Evolutionary conservation across 192 early-diverging fungal species (phyloP).

Genomic region (Dissophora ornata): DNA sequence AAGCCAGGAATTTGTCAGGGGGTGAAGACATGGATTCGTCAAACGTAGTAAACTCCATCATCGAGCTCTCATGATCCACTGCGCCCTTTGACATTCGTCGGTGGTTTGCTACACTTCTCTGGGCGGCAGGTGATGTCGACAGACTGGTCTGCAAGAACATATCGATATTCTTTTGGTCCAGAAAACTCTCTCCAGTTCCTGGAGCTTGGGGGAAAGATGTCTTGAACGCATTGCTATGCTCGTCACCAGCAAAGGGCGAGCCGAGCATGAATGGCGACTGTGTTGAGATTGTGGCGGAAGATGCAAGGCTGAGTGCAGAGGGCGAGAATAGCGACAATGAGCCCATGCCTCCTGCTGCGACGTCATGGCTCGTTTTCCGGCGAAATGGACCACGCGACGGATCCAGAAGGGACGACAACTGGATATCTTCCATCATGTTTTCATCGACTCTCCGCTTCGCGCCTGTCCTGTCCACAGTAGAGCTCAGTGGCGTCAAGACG

Average conservation of each 20-base stretch:
- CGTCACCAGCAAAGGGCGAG: constrained; percentile 35
- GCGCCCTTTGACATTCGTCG: constrained; percentile 5
- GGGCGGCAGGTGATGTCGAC: not conserved
- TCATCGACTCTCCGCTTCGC: constrained; percentile 37
- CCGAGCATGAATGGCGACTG: constrained; percentile 39
- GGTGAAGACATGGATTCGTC: constrained; percentile 43
- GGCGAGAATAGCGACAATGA: constrained; percentile 3
- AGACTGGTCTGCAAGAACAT: constrained; percentile 32
- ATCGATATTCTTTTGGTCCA: constrained; percentile 45
- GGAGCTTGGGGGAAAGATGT: constrained; percentile 22
- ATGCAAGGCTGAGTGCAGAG: not conserved
- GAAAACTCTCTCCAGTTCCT: constrained; percentile 18
- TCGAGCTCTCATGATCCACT: constrained; percentile 11
- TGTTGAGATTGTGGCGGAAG: not conserved
- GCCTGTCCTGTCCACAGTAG: constrained; percentile 23
- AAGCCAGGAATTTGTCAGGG: constrained; percentile 9
- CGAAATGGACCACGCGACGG: constrained; percentile 38
- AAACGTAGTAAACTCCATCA: constrained; percentile 49
- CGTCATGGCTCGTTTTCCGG: constrained; percentile 53
- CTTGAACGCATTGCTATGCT: constrained; percentile 11
- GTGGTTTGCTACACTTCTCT: not conserved
- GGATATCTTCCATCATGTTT: constrained; percentile 33
- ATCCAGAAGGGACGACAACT: constrained; percentile 19
- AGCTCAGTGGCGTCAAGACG: constrained; percentile 19
- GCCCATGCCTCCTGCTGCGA: not conserved